A percentile compares a stretch with the other conserved stretches of the same genome.
phyloP scores from a whole-genome alignment of 495 filamentous ascomycete species.

The Xylaria longipes region DNA sequence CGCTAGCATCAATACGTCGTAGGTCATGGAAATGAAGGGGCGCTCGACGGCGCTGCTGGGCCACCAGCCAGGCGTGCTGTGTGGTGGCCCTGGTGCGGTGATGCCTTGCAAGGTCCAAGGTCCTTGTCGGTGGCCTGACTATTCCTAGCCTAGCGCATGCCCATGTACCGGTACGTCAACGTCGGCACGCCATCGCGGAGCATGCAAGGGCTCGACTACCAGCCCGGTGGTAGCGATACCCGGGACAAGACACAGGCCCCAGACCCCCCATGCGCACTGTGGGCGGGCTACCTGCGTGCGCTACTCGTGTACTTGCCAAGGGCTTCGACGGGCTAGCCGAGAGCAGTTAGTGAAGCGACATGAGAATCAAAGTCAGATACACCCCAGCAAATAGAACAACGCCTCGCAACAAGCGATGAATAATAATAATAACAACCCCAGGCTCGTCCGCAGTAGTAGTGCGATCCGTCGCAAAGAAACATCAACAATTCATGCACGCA shows the following conservation, averaged over 20 bases:
- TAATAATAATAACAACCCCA: slow-evolving; percentile 10
- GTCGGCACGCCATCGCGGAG: background rate
- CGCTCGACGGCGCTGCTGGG: slow-evolving; percentile 18
- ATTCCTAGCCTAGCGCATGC: too few relatives aligned
- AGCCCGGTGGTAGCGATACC: slow-evolving; percentile 10
- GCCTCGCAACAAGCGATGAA: slow-evolving; percentile 25
- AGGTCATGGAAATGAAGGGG: slow-evolving; percentile 27
- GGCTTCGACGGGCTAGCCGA: background rate
- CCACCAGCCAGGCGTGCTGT: slow-evolving; percentile 2
- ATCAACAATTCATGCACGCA: background rate
- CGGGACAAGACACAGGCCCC: background rate
- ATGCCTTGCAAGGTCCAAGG: too few relatives aligned
- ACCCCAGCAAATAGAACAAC: slow-evolving; percentile 17
- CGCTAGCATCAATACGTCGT: slow-evolving; percentile 17
- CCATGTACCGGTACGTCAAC: slow-evolving; percentile 15
- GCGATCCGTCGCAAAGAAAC: background rate
- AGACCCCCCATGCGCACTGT: slow-evolving; percentile 4
- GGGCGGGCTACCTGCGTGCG: background rate
- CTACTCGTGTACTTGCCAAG: background rate
- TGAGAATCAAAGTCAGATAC: slow-evolving; percentile 21
- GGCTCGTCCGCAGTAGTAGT: background rate
- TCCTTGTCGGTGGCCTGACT: background rate
- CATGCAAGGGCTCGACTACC: slow-evolving; percentile 8
- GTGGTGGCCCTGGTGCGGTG: background rate
- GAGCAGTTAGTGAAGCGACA: background rate